These are phyloP conservation scores for Solanum chilense DNA, from an alignment of 257 asterid genomes.

Conservation along the genomic window DNA sequence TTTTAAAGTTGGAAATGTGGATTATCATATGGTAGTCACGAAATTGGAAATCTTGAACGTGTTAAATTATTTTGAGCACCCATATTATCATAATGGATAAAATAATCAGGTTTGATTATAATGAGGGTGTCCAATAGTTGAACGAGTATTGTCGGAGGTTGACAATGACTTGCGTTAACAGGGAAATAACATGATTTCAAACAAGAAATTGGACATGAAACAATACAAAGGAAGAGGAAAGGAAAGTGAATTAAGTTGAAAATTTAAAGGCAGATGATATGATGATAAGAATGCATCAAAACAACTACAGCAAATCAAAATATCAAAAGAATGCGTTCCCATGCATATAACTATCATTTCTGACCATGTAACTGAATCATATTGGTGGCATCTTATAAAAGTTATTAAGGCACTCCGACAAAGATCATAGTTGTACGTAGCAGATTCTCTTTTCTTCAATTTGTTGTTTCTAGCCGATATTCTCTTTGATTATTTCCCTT, in stretches of 20 bases:
- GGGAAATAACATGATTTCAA: background rate
- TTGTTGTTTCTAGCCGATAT: background rate
- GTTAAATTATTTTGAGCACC: background rate
- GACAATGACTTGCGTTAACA: background rate
- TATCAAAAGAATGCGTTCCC: background rate
- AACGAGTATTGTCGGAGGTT: background rate
- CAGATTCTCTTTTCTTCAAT: background rate
- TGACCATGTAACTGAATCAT: background rate
- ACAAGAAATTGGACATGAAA: background rate
- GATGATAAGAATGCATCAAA: background rate
- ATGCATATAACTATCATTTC: background rate
- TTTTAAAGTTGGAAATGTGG: background rate
- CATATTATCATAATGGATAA: background rate
- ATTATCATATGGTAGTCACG: background rate
- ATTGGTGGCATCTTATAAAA: background rate
- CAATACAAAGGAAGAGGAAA: background rate
- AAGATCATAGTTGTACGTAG: background rate
- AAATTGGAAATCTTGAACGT: background rate
- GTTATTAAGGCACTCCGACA: background rate
- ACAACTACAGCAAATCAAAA: background rate
- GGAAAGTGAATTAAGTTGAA: background rate
- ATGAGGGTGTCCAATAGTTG: background rate
- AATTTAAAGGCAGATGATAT: background rate
- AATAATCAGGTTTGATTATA: background rate
- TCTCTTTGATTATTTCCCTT: background rate